Evolutionary conservation across 2,329 filamentous ascomycete genomes (phyloP), one percentile per base, ranked within the genome.

Genomic region (Claviceps digitariae): DNA sequence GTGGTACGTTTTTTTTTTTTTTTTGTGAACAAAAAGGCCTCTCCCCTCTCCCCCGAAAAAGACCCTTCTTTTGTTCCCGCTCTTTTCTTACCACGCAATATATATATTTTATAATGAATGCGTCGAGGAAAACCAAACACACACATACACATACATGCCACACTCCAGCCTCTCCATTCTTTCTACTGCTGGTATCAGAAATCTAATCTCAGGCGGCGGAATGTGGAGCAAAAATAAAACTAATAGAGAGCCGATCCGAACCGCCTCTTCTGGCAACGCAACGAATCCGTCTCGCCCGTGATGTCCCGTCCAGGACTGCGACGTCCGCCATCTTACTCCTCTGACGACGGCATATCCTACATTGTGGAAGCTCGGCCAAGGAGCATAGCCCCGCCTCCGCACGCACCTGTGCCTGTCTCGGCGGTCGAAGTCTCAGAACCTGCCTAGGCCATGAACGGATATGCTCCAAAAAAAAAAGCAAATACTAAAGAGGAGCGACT

Each of bases 231-330:
- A 23, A 5, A 5, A 29, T 29, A 29, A 29, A 15, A 10, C 6
- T 6, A 46, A 15, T 27, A 86, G 79, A 77, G 87, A 48, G 84
- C 90, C 34, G 86, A 95, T 61, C 89, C 89, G 1, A 81, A 91
- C 62, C 74, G 88, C 15, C 74, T 95, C 27, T 89, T 86, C 64
- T 94, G 88, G 88, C 82, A 86, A 66, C 79, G 84, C 40, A 85
- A 82, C 58, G 72, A 75, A 21, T 63, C 66, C 3, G 64, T 65
- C 2, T 56, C 61, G 13, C 50, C 63, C 21, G 51, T 59, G 29
- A 54, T 61, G 5, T 53, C 57, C 23, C 60, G 57, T 27, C 54
- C 59, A 50, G 63, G 57, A 47, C 63, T 60, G 36, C 59, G 57
- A n/a, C 75, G 86, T 1, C 87, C 87, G 4, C 87, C 87, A 2